Evolutionary conservation across 805 yeast species (phyloP), one percentile per base, ranked within the genome.

Genomic region (Saturnispora serradocipensis): DNA sequence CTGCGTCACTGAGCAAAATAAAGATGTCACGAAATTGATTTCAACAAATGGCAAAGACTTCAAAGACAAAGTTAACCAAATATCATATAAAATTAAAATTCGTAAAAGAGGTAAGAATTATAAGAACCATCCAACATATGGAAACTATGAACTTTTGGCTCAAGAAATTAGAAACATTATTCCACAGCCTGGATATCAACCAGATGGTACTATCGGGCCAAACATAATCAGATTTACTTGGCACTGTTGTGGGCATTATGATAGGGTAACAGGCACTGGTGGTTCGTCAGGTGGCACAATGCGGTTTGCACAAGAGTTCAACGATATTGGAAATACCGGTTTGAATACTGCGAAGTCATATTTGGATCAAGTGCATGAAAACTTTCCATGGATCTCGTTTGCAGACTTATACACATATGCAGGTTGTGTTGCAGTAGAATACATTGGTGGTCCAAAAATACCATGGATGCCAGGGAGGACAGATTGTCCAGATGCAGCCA

Each of bases 211-310:
- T 25, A 84, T 81, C 55, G 93, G 90, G 1, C 96, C 96, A 9
- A 80, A 84, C 15, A 70, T 88, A 40, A 80, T 88, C 24, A 79
- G 96, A 60, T 74, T 86, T 51, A 85, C 95, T 27, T 88, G 96
- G 96, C 95, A 88, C 64, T 78, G 84, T 35, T 77, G 87, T 52
- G 96, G 95, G n/a, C 86, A 93, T 18, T 88, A 74, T 66, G 88
- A 86, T 60, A 71, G 70, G 57, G 68, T 71, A 20, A 72, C 62
- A 25, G 68, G 69, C 8, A 69, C 72, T 16, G 88, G 87, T 43
- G 88, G 88, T 2, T 80, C 87, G 1, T 81, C 74, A 59, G 88
- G 88, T 43, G 88, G 88, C 45, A 82, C 89, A 13, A 80, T 82
- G 76, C 71, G 74, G 50, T 67, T 70, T 59, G 70, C 68, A 0